Evolutionary conservation across 345 rosid genomes (phyloP).

Genomic region (Diplotaxis tenuifolia): DNA sequence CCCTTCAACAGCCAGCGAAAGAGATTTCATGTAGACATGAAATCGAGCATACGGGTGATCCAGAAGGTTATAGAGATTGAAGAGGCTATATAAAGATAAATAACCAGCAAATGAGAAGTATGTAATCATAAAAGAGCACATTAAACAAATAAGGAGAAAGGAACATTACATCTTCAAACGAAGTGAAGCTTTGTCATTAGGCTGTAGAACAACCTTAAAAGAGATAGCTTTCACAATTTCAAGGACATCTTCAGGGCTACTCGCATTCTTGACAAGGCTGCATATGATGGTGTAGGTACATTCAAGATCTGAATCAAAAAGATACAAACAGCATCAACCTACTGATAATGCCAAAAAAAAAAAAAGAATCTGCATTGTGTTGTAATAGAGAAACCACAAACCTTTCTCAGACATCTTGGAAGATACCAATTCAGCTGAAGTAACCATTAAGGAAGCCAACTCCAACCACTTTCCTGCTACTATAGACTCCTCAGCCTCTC

Average conservation of each 20-base stretch:
- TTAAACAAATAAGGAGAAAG: neutral
- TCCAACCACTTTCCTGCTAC: conserved; percentile 70
- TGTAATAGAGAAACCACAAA: conserved; percentile 14
- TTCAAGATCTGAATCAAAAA: conserved; percentile 69
- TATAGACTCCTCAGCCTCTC: conserved; percentile 78
- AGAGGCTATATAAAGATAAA: conserved; percentile 59
- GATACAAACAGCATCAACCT: neutral
- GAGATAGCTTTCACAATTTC: conserved; percentile 76
- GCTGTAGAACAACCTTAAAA: conserved; percentile 72
- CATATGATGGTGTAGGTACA: conserved; percentile 94
- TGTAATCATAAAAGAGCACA: conserved; percentile 6
- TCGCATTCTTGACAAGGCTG: conserved; percentile 67
- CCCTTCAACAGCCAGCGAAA: conserved; percentile 66
- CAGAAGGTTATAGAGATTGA: conserved; percentile 87
- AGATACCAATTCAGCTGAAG: conserved; percentile 83
- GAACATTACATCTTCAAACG: conserved; percentile 79
- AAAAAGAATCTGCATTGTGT: neutral
- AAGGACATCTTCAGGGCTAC: conserved; percentile 57
- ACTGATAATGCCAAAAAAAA: neutral
- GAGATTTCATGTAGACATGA: conserved; percentile 74
- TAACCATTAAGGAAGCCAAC: conserved; percentile 74
- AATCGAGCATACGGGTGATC: conserved; percentile 64
- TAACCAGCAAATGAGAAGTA: conserved; percentile 1
- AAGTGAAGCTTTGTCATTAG: conserved; percentile 78
- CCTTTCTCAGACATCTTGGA: conserved; percentile 96